Conservation (phyloP, 208 protist species). For the Leishmania turanica region DNA sequence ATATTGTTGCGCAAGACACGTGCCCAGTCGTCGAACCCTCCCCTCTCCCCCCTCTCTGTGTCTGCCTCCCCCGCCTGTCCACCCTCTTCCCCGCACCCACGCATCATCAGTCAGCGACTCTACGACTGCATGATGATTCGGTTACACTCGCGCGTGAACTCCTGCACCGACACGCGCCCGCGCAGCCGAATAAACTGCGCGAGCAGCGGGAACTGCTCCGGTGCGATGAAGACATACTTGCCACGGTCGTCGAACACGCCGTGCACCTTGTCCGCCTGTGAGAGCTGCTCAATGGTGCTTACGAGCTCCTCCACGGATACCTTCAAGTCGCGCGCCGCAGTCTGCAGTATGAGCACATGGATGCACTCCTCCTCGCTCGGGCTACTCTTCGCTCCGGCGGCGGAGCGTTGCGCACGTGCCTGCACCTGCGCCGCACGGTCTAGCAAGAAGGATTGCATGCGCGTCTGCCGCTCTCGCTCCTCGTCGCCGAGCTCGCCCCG, state of each 20-base stretch:
- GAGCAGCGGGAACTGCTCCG: constrained; percentile 52
- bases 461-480: constrained; percentile 33
- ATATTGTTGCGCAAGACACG: neutral
- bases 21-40: neutral
- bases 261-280: constrained; percentile 41
- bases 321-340: constrained; percentile 47
- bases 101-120: neutral
- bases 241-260: constrained; percentile 86
- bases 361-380: neutral
- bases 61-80: neutral
- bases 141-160: constrained; percentile 79
- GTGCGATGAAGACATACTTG: constrained; percentile 72
- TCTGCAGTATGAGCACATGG: constrained; percentile 66
- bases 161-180: constrained; percentile 66
- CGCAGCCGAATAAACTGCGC: constrained; percentile 63
- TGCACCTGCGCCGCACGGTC: constrained; percentile 37
- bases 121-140: constrained; percentile 48
- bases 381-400: neutral
- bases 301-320: constrained; percentile 68
- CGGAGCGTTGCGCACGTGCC: constrained; percentile 12
- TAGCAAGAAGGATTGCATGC: constrained; percentile 36
- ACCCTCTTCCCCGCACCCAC: neutral
- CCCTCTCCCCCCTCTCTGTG: neutral
- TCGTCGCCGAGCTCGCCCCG: constrained; percentile 72
- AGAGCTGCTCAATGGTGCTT: constrained; percentile 56